Conservation (phyloP, 148 eudicot genomes). For the Drosera capensis region DNA sequence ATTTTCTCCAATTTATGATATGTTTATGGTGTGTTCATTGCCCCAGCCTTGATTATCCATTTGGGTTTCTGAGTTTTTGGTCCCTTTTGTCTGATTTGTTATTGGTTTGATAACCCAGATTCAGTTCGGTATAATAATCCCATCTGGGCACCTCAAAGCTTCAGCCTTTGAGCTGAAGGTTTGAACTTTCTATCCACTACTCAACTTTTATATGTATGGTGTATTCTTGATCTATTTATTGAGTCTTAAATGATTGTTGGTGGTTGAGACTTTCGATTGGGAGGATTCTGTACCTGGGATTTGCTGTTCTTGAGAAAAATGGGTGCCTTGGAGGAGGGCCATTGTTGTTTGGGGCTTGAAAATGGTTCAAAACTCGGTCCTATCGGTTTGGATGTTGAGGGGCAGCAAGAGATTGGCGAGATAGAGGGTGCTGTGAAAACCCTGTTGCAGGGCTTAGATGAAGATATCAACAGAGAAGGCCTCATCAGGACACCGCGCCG, state of each 20-base stretch:
- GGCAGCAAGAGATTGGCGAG: conserved; percentile 25
- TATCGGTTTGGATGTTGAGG: conserved; percentile 24
- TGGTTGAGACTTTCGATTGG: background rate
- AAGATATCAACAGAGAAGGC: conserved; percentile 84
- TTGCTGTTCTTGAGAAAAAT: conserved; percentile 31
- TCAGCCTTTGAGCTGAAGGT: background rate
- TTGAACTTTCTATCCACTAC: too few relatives aligned
- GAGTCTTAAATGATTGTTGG: background rate
- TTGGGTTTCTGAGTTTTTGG: background rate
- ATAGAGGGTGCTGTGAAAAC: conserved; percentile 77
- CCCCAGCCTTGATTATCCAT: background rate
- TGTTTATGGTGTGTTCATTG: too few relatives aligned
- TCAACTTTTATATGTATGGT: background rate
- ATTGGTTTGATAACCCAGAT: background rate
- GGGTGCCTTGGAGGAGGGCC: conserved; percentile 84
- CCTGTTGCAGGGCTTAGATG: conserved; percentile 72
- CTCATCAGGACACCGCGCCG: conserved; percentile 70
- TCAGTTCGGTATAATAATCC: background rate
- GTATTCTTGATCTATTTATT: background rate
- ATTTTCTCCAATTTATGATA: too few relatives aligned
- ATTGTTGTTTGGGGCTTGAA: conserved; percentile 34
- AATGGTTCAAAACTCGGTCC: conserved; percentile 25
- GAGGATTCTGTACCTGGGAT: background rate
- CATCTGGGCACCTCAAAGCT: background rate
- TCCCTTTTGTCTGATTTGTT: background rate